A percentile compares a stretch with the other conserved stretches of the same genome.
Evolutionary conservation across 2,329 filamentous ascomycete species (phyloP).

Genomic region (Talaromyces amestolkiae): DNA sequence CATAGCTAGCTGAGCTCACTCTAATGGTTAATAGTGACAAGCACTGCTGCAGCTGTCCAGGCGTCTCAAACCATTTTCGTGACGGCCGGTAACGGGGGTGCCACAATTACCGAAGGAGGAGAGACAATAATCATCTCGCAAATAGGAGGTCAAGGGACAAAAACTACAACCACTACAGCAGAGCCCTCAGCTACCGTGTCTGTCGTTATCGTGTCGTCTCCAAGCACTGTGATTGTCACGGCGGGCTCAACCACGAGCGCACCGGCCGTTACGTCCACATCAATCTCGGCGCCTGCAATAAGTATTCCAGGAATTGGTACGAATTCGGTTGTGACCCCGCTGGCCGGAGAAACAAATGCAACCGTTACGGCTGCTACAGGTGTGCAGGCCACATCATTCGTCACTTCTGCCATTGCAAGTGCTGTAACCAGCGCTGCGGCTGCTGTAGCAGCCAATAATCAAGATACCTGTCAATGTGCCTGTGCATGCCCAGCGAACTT

Average conservation of each 20-base stretch:
- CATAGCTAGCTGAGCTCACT: background rate
- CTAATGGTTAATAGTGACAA: background rate
- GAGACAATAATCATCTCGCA: slow-evolving; percentile 10
- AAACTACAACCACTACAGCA: background rate
- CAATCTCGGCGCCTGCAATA: background rate
- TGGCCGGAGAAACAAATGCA: background rate
- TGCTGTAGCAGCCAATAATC: background rate
- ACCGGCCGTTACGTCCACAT: background rate
- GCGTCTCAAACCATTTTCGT: background rate
- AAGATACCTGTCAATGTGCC: slow-evolving; percentile 10
- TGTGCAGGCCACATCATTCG: background rate
- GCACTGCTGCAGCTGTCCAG: background rate
- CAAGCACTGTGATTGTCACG: slow-evolving; percentile 1
- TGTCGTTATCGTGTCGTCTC: slow-evolving; percentile 6
- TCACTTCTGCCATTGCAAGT: slow-evolving; percentile 6
- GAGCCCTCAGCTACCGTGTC: background rate
- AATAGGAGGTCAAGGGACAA: background rate
- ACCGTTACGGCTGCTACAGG: background rate
- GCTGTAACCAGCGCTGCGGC: background rate
- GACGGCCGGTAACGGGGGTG: background rate
- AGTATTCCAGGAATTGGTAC: slow-evolving; percentile 5
- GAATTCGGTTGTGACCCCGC: background rate
- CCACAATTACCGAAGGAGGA: slow-evolving; percentile 1
- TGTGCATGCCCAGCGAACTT: slow-evolving; percentile 17
- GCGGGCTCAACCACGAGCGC: background rate